Evolutionary conservation across 805 yeast genomes (phyloP), one percentile per base, ranked within the genome.

Genomic region (Myxozyma neotropica): DNA sequence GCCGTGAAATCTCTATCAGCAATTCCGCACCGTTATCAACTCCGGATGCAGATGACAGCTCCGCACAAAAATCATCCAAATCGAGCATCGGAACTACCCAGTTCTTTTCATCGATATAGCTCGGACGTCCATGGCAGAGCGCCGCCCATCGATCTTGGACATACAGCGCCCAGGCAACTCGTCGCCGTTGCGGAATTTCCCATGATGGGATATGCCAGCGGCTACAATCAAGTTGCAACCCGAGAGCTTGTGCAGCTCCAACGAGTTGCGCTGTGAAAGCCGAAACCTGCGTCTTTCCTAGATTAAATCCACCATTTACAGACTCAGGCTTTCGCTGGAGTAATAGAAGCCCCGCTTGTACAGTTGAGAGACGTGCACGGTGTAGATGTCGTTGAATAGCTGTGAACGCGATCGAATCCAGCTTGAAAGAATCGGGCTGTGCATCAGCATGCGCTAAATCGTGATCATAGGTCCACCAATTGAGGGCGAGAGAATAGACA

Each of bases 291-390:
- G 67, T 63, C 29, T 55, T 53, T 15, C 64, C 61, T 29, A 54
- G 35, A 1, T 33, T 50, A 38, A 61, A 38, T 12, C 65, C 61
- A 4, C 65, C 65, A 7, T 47, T 26, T 5, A 56, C 45, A 13
- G 64, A 38, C 24, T 55, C 63, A 5, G 66, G 57, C 23, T 56
- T 60, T 21, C 64, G 62, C 57, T 68, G 71, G 21, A 68, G 59
- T 68, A 76, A 54, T 10, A 76, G 61, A 17, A 75, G 55, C 15
- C 75, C 69, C 1, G 74, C 77, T 54, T 76, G 79, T 13, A 75
- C 67, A 0, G 74, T 72, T 3, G 78, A 72, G 27, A 75, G 67
- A 33, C 75, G 71, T 1, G 75, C 64, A 77, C 69, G 58, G 19
- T 61, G 61, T 15, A 68, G 46, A 35, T 57, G 62, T 10, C 62